Conservation (phyloP, 2,329 filamentous ascomycete species). For the Ascocoryne sarcoides region DNA sequence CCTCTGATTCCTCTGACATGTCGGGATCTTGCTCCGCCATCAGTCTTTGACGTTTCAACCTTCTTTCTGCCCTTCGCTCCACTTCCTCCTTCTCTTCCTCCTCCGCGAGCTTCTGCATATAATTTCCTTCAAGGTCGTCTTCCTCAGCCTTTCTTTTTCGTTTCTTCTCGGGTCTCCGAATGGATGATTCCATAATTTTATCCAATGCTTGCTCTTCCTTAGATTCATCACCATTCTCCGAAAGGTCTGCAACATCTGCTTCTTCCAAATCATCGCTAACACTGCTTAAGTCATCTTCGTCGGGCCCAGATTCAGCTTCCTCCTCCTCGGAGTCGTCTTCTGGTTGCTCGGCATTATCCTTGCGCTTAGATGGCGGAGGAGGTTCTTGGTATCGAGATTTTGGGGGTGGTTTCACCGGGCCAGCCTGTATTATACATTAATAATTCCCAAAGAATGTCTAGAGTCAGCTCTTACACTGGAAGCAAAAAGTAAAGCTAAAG, state of each 20-base stretch:
- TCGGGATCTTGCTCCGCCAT: conserved; percentile 31
- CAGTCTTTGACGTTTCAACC: conserved; percentile 44
- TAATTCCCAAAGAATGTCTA: conserved; percentile 1
- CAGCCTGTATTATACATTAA: conserved; percentile 22
- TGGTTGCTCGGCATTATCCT: conserved; percentile 21
- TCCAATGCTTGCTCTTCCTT: conserved; percentile 32
- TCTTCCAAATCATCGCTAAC: conserved; percentile 30
- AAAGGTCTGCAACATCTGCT: conserved; percentile 23
- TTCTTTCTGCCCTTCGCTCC: conserved; percentile 33
- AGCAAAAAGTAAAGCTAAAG: conserved; percentile 61
- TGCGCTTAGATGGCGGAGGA: conserved; percentile 24
- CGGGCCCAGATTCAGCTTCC: conserved; percentile 31
- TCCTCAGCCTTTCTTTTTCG: conserved; percentile 57
- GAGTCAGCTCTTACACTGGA: conserved; percentile 51
- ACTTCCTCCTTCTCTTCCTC: conserved; percentile 48
- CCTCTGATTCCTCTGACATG: conserved; percentile 27
- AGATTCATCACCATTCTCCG: conserved; percentile 27
- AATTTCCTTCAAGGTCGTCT: conserved; percentile 61
- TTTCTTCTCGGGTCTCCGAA: conserved; percentile 38
- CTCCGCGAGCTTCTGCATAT: conserved; percentile 56
- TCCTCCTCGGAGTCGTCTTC: conserved; percentile 31
- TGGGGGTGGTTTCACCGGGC: conserved; percentile 29
- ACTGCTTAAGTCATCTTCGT: conserved; percentile 31
- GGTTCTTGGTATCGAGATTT: conserved; percentile 27
- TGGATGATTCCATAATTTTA: conserved; percentile 37